Conservation (phyloP, 805 yeast genomes). For the Saccharomyces cerevisiae region DNA sequence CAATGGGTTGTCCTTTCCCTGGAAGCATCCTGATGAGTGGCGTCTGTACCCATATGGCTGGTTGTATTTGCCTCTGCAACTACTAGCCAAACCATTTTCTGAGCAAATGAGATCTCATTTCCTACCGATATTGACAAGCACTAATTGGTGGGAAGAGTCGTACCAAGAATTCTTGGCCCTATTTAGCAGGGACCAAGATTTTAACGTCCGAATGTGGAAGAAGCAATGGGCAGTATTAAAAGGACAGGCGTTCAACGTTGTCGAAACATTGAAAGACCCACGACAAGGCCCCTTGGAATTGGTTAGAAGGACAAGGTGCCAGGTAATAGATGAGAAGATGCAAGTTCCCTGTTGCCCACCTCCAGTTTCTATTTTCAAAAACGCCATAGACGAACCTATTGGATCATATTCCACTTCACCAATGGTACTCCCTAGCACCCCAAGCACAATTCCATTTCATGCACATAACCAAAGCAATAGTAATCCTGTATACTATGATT, state of each 20-base stretch:
- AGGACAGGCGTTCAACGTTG: conserved; percentile 72
- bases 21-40: conserved; percentile 82
- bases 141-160: conserved; percentile 64
- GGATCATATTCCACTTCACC: conserved; percentile 14
- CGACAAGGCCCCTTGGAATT: conserved; percentile 63
- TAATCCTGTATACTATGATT: neutral
- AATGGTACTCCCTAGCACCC: conserved; percentile 7
- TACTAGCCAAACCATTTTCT: conserved; percentile 63
- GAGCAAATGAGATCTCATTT: conserved; percentile 46
- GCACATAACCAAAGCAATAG: neutral
- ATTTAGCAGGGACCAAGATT: conserved; percentile 50
- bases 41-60: conserved; percentile 73
- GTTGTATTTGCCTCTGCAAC: conserved; percentile 55
- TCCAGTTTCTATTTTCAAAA: conserved; percentile 32
- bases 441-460: neutral
- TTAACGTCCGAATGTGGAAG: conserved; percentile 56
- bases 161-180: conserved; percentile 38
- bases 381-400: conserved; percentile 39
- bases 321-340: conserved; percentile 55
- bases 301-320: conserved; percentile 47
- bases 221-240: conserved; percentile 63
- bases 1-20: conserved; percentile 66
- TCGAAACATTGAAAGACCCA: conserved; percentile 49
- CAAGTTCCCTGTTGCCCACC: conserved; percentile 41
- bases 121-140: conserved; percentile 49